Evolutionary conservation across 202 grass and related monocot genomes (phyloP).

Genomic region (Carex arenaria): DNA sequence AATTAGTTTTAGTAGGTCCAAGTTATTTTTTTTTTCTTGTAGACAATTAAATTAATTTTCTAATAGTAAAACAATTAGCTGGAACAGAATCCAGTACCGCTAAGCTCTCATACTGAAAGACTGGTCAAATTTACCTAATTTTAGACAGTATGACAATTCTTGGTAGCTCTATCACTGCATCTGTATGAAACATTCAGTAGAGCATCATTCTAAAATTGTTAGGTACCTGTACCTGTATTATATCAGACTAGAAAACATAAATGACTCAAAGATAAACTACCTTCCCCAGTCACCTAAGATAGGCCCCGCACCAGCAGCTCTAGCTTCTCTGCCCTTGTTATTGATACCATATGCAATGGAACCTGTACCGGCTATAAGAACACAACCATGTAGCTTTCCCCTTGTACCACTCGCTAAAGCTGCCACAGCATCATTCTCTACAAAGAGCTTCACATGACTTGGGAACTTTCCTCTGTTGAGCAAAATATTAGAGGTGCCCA

Average conservation of each 20-base stretch:
- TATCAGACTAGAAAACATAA: conserved; percentile 17
- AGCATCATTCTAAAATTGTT: not conserved
- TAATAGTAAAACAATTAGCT: not conserved
- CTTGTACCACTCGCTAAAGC: conserved; percentile 92
- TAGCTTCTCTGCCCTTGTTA: conserved; percentile 85
- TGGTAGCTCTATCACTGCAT: not conserved
- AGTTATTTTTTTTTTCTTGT: not conserved
- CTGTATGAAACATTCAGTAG: not conserved
- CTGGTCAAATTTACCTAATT: not conserved
- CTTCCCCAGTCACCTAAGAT: conserved; percentile 97
- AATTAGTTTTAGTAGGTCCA: not conserved
- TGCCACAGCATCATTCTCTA: conserved; percentile 94
- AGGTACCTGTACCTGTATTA: not conserved
- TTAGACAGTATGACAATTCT: not conserved
- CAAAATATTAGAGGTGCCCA: conserved; percentile 9
- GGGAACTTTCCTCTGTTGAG: conserved; percentile 62
- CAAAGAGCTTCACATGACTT: conserved; percentile 58
- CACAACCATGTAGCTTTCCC: conserved; percentile 93
- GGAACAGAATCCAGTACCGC: not conserved
- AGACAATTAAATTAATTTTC: not conserved
- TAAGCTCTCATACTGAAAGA: not conserved
- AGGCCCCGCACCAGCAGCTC: conserved; percentile 91
- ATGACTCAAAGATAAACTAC: conserved; percentile 23
- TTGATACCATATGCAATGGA: conserved; percentile 91
- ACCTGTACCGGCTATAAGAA: conserved; percentile 95